These are phyloP conservation scores for Sanghuangporus weigelae DNA, from an alignment of 1,284 basidiomycete genomes.

Conservation along the genomic window DNA sequence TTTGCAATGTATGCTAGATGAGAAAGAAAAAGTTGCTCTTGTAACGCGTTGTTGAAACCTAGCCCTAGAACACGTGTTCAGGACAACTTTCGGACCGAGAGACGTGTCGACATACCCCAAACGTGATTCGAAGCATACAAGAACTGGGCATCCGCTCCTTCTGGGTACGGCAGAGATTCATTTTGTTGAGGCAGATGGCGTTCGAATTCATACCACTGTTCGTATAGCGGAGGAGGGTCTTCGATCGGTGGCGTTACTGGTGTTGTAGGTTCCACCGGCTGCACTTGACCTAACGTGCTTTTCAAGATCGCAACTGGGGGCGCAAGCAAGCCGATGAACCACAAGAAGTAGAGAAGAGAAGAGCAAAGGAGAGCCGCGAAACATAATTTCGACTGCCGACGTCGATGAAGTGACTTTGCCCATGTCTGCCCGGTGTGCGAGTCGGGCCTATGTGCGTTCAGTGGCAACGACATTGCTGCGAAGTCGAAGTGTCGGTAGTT, in stretches of 20 bases:
- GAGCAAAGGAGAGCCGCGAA: neutral
- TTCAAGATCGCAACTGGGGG: neutral
- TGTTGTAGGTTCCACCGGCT: neutral
- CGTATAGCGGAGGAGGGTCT: slow-evolving; percentile 8
- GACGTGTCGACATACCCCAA: slow-evolving; percentile 1
- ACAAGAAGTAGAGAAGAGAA: neutral
- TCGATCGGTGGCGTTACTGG: neutral
- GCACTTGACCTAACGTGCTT: neutral
- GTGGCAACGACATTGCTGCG: neutral
- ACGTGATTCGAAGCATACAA: slow-evolving; percentile 15
- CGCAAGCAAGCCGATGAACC: neutral
- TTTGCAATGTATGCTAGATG: slow-evolving; percentile 19
- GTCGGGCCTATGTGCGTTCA: neutral
- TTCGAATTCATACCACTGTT: slow-evolving; percentile 11
- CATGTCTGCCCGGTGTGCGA: too few relatives aligned
- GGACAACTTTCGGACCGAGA: neutral
- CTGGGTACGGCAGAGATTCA: slow-evolving; percentile 13
- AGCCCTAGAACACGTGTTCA: slow-evolving; percentile 1
- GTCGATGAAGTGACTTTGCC: neutral
- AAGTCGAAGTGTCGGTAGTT: neutral
- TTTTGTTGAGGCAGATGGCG: slow-evolving; percentile 13
- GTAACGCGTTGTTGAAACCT: slow-evolving; percentile 13
- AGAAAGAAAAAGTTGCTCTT: slow-evolving; percentile 16
- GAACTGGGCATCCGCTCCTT: slow-evolving; percentile 9
- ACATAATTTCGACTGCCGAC: slow-evolving; percentile 6